These are phyloP conservation scores for Neofusicoccum umdonicola DNA, from an alignment of 2,329 filamentous ascomycete species.

Conservation along the genomic window DNA sequence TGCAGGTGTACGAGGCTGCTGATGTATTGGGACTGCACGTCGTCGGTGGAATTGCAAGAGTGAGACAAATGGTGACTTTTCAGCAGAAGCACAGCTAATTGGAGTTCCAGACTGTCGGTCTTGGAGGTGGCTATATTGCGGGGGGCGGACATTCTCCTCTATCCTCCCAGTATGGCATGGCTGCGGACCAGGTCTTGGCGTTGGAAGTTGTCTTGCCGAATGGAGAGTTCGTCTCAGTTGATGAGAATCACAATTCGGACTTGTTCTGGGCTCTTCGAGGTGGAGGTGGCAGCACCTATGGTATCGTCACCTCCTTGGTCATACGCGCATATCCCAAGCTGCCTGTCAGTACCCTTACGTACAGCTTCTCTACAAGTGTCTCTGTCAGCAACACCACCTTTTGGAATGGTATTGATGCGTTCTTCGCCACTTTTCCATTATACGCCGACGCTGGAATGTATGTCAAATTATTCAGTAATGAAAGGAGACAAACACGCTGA, in stretches of 20 bases:
- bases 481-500: no score
- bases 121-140: constrained; percentile 32
- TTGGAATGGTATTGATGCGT: background rate
- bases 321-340: constrained; percentile 32
- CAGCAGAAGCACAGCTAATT: background rate
- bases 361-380: background rate
- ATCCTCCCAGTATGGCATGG: constrained; percentile 36
- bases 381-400: background rate
- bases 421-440: background rate
- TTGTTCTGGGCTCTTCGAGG: constrained; percentile 37
- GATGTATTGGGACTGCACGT: constrained; percentile 45
- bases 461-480: no score
- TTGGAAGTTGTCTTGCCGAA: constrained; percentile 33
- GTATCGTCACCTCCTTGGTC: constrained; percentile 33
- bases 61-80: background rate
- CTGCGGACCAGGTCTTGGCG: constrained; percentile 31
- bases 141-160: constrained; percentile 30
- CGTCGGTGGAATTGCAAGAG: constrained; percentile 25
- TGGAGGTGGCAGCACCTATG: constrained; percentile 34
- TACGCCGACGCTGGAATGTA: background rate
- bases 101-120: constrained; percentile 31
- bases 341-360: constrained; percentile 20
- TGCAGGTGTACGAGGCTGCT: constrained; percentile 28
- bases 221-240: constrained; percentile 28
- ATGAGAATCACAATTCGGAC: constrained; percentile 28